Percentiles rank a stretch among this genome's conserved stretches.
phyloP scores from a whole-genome alignment of 2,329 filamentous ascomycete genomes.

The Penicillium sp. region DNA sequence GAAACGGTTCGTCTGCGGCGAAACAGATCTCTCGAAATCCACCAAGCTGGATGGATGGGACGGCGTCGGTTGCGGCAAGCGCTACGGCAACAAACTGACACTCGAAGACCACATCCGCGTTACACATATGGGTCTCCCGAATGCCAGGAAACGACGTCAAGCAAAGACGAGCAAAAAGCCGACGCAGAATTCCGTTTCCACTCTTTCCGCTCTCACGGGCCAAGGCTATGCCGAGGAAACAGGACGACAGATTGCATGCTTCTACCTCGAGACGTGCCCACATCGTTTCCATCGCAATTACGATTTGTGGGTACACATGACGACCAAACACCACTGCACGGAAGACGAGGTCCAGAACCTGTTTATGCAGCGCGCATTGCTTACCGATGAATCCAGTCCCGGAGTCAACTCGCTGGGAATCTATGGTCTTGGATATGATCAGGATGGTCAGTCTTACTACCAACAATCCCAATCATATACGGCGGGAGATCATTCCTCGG shows the following conservation, averaged over 20 bases:
- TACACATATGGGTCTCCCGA: constrained; percentile 67
- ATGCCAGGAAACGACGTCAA: constrained; percentile 42
- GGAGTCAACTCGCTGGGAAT: constrained; percentile 36
- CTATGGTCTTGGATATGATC: constrained; percentile 39
- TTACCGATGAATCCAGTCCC: constrained; percentile 31
- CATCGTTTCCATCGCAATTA: constrained; percentile 58
- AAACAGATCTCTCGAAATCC: constrained; percentile 60
- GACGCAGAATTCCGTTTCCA: constrained; percentile 25
- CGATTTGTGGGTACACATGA: constrained; percentile 59
- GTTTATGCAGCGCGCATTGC: constrained; percentile 42
- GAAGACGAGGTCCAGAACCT: constrained; percentile 44
- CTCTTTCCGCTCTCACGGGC: constrained; percentile 55
- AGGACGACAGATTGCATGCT: constrained; percentile 53
- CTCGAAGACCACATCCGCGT: constrained; percentile 83
- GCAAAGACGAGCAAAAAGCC: constrained; percentile 26
- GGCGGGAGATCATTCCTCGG: constrained; percentile 1
- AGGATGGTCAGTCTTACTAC: constrained; percentile 19
- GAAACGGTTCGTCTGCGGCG: constrained; percentile 74
- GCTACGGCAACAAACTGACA: constrained; percentile 73
- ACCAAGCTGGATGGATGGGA: constrained; percentile 65
- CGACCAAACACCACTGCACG: constrained; percentile 42
- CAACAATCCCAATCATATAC: constrained; percentile 14
- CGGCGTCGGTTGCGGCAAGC: constrained; percentile 68
- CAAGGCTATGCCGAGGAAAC: constrained; percentile 54
- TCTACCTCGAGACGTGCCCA: constrained; percentile 49